phyloP scores from a whole-genome alignment of 2,329 filamentous ascomycete genomes.

The Phyllosticta citribraziliensis region DNA sequence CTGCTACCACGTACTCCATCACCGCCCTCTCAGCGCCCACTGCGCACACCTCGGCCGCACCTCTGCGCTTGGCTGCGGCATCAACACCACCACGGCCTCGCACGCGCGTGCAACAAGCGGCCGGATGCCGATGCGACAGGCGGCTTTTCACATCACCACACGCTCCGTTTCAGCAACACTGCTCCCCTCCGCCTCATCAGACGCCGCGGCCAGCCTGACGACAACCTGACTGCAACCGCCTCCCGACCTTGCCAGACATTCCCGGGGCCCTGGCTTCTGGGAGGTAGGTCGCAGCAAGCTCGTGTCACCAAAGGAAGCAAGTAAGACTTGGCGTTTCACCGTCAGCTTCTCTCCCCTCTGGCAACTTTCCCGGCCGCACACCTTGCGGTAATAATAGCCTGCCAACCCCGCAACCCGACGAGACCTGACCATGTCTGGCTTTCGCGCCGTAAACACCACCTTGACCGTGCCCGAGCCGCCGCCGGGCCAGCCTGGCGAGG shows the following conservation, averaged over 20 bases:
- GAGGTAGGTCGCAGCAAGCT: slow-evolving; percentile 9
- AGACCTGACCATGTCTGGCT: slow-evolving; percentile 41
- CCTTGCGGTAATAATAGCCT: slow-evolving; percentile 10
- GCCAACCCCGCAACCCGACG: slow-evolving; percentile 6
- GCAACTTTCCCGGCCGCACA: slow-evolving; percentile 1
- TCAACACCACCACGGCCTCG: neutral
- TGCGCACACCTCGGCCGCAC: neutral
- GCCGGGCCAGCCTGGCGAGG: slow-evolving; percentile 40
- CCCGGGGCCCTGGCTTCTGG: slow-evolving; percentile 10
- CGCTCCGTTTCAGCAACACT: neutral
- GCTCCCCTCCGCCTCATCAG: neutral
- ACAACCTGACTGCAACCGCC: slow-evolving; percentile 1
- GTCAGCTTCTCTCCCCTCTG: slow-evolving; percentile 9
- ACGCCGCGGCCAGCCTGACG: slow-evolving; percentile 1
- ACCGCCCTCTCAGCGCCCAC: neutral
- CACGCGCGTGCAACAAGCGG: slow-evolving; percentile 4
- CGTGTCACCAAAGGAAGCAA: slow-evolving; percentile 11
- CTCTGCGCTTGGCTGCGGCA: neutral
- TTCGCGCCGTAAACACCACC: slow-evolving; percentile 51
- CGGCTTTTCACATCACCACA: slow-evolving; percentile 1
- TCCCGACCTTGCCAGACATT: slow-evolving; percentile 7
- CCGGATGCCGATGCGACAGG: slow-evolving; percentile 10
- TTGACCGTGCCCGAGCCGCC: slow-evolving; percentile 33
- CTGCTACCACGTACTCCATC: neutral
- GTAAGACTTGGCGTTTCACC: slow-evolving; percentile 12